Percentiles rank a stretch among this genome's conserved stretches.
phyloP scores from a whole-genome alignment of 2,329 filamentous ascomycete species.

The Stemphylium lycopersici region DNA sequence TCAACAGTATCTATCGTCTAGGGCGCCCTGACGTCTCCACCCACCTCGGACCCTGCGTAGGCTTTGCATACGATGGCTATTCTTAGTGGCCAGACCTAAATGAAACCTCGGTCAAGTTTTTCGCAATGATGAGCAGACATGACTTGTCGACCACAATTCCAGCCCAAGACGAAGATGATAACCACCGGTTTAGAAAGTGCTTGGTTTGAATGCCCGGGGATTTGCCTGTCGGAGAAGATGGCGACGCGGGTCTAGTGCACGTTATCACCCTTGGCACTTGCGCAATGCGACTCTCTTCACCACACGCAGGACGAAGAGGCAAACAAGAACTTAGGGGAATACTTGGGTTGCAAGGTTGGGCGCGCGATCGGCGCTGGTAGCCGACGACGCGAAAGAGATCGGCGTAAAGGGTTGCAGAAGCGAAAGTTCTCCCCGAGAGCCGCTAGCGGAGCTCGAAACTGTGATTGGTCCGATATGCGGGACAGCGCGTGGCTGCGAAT shows the following conservation, averaged over 20 bases:
- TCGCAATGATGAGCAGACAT: no score
- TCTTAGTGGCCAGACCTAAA: no score
- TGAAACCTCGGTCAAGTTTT: no score
- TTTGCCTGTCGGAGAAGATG: not conserved
- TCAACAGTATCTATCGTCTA: no score
- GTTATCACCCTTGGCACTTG: not conserved
- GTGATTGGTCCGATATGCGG: conserved; percentile 13
- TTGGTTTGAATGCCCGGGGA: no score
- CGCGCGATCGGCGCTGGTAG: conserved; percentile 6
- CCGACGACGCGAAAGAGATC: conserved; percentile 13
- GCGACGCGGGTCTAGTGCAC: not conserved
- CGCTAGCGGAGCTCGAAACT: not conserved
- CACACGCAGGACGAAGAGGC: not conserved
- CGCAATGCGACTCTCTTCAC: not conserved
- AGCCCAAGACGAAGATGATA: no score
- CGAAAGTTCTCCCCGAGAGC: conserved; percentile 1
- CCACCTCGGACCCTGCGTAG: no score
- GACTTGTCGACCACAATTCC: no score
- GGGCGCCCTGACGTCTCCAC: no score
- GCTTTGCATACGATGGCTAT: no score
- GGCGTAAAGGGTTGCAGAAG: conserved; percentile 6
- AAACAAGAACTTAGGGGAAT: not conserved
- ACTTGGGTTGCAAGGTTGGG: conserved; percentile 8
- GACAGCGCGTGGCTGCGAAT: conserved; percentile 7
- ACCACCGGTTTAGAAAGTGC: no score